A percentile compares a stretch with the other conserved stretches of the same genome.
Conservation (phyloP, 441 rosid species). For the Euphorbia celastroides region DNA sequence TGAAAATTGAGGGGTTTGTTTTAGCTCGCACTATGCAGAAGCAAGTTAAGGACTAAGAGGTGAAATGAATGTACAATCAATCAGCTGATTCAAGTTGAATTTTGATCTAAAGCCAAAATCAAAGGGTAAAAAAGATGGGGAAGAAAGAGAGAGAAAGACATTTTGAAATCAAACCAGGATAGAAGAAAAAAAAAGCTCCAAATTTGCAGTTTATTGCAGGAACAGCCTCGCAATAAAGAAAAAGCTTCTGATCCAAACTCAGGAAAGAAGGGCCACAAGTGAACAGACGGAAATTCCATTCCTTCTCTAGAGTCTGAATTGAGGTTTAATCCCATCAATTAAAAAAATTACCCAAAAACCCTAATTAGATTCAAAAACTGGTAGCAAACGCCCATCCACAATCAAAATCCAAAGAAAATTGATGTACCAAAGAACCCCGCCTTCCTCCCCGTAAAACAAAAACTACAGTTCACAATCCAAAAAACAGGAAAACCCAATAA, state of each 20-base stretch:
- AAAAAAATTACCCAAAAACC: conserved; percentile 2
- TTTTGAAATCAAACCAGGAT: not conserved
- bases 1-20: not conserved
- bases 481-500: not conserved
- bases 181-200: not conserved
- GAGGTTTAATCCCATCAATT: conserved; percentile 5
- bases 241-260: conserved; percentile 12
- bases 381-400: conserved; percentile 2
- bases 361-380: not conserved
- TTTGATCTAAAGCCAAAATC: conserved; percentile 4
- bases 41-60: too few relatives aligned
- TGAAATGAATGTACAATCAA: not conserved
- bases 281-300: not conserved
- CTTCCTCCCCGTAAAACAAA: not conserved
- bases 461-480: not conserved
- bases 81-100: not conserved
- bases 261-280: not conserved
- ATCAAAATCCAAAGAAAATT: conserved; percentile 3
- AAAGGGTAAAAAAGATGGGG: not conserved
- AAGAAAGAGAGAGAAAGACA: not conserved
- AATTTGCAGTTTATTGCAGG: not conserved
- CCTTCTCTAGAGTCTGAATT: not conserved
- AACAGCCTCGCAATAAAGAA: not conserved
- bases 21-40: too few relatives aligned
- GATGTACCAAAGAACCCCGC: not conserved